phyloP scores from a whole-genome alignment of 78 protist species.

The Capsaspora owczarzaki region DNA sequence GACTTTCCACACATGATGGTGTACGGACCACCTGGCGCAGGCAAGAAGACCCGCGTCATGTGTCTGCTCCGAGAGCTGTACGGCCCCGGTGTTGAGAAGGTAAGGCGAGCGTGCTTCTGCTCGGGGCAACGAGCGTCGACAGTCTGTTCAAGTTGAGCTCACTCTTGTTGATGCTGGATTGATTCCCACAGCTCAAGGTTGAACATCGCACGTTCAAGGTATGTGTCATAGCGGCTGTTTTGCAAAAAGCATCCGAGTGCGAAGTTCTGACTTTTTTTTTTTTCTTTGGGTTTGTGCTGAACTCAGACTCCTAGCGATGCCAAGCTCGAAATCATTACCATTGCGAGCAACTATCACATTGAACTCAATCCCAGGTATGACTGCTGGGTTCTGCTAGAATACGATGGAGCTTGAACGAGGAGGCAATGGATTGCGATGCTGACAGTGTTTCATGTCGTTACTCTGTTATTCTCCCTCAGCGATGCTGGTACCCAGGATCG shows the following conservation, averaged over 20 bases:
- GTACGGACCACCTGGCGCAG: constrained; percentile 97
- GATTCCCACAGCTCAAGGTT: constrained; percentile 24
- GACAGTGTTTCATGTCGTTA: neutral
- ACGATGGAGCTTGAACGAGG: neutral
- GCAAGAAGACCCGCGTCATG: constrained; percentile 90
- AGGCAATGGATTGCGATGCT: neutral
- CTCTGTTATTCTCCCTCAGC: neutral
- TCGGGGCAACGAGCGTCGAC: neutral
- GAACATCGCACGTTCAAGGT: constrained; percentile 47
- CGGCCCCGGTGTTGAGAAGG: constrained; percentile 72
- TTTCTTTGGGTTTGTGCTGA: neutral
- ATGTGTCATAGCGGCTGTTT: neutral
- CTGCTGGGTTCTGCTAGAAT: neutral
- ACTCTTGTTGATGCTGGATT: neutral
- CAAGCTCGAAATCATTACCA: constrained; percentile 60
- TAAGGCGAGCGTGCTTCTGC: neutral
- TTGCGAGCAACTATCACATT: constrained; percentile 74
- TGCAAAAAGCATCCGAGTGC: neutral
- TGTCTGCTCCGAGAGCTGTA: constrained; percentile 79
- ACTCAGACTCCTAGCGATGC: neutral
- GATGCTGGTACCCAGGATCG: constrained; percentile 89
- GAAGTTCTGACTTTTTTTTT: neutral
- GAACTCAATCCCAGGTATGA: constrained; percentile 90
- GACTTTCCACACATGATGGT: constrained; percentile 94
- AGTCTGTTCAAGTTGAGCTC: neutral